Percentiles rank a stretch among this genome's conserved stretches.
Evolutionary conservation across 495 filamentous ascomycete species (phyloP).

Genomic region (Daldinia childiae): DNA sequence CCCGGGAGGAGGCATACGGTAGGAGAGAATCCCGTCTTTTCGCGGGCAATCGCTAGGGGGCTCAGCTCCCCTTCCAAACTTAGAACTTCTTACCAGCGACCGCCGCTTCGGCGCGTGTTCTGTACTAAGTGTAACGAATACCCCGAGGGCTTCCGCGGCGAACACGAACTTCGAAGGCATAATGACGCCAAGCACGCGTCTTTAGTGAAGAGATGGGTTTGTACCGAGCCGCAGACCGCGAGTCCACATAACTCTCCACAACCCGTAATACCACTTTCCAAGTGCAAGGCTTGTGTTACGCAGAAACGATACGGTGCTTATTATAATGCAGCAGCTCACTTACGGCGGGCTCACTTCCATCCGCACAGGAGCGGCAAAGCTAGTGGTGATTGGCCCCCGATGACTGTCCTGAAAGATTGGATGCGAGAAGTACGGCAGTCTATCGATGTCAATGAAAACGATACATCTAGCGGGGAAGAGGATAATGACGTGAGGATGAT

Average conservation of each 20-base stretch:
- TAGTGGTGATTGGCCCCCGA: conserved; percentile 84
- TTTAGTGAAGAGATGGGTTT: conserved; percentile 82
- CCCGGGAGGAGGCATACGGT: conserved; percentile 58
- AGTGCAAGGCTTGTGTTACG: conserved; percentile 87
- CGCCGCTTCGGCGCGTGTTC: conserved; percentile 77
- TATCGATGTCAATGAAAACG: conserved; percentile 57
- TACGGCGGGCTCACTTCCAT: conserved; percentile 87
- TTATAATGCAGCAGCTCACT: conserved; percentile 94
- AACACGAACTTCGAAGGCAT: conserved; percentile 92
- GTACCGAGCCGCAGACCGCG: conserved; percentile 57
- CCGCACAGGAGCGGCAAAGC: conserved; percentile 83
- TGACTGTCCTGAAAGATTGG: conserved; percentile 87
- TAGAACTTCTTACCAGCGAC: conserved; percentile 76
- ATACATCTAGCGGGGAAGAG: conserved; percentile 58
- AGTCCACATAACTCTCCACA: conserved; percentile 54
- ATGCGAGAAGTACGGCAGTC: conserved; percentile 75
- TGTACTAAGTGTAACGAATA: conserved; percentile 82
- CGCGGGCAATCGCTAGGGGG: conserved; percentile 49
- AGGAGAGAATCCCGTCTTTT: conserved; percentile 56
- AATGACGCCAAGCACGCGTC: conserved; percentile 80
- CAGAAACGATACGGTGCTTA: conserved; percentile 91
- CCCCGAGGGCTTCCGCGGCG: conserved; percentile 90
- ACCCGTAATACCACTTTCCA: conserved; percentile 74
- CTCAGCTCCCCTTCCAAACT: conserved; percentile 65
- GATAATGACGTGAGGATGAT: conserved; percentile 54